A percentile compares a stretch with the other conserved stretches of the same genome.
Evolutionary conservation across 2,329 filamentous ascomycete species (phyloP).

Genomic region (Mycosphaerella sp.): DNA sequence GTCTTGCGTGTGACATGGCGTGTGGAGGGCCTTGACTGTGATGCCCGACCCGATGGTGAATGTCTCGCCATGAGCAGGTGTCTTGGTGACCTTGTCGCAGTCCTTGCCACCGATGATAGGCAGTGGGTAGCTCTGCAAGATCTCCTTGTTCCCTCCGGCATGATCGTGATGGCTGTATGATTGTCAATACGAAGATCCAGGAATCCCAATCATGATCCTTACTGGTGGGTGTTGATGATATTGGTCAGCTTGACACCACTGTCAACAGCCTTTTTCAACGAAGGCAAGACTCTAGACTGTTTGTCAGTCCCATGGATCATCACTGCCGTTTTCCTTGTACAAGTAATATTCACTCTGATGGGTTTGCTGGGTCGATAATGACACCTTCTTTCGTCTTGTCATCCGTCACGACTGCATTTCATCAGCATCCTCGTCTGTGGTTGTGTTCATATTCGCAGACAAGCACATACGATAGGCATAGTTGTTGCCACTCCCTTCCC

Average conservation of each 20-base stretch:
- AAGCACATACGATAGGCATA: slow-evolving; percentile 58
- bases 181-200: not conserved
- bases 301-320: slow-evolving; percentile 1
- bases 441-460: not conserved
- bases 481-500: slow-evolving; percentile 72
- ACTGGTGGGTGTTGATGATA: slow-evolving; percentile 98
- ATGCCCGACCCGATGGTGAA: slow-evolving; percentile 80
- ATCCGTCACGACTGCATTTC: slow-evolving; percentile 38
- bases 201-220: slow-evolving; percentile 33
- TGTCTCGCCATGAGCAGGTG: slow-evolving; percentile 64
- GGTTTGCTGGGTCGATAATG: slow-evolving; percentile 74
- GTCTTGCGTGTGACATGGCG: slow-evolving; percentile 96
- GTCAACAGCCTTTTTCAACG: slow-evolving; percentile 65
- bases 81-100: slow-evolving; percentile 71
- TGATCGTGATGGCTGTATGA: slow-evolving; percentile 80
- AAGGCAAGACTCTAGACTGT: slow-evolving; percentile 50
- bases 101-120: slow-evolving; percentile 83
- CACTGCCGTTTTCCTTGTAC: not conserved
- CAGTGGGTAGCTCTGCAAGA: slow-evolving; percentile 58
- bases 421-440: not conserved
- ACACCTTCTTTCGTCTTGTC: slow-evolving; percentile 46
- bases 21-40: slow-evolving; percentile 79
- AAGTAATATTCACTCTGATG: slow-evolving; percentile 56
- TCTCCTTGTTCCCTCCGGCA: slow-evolving; percentile 79
- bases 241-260: slow-evolving; percentile 73